phyloP scores from a whole-genome alignment of 2,329 filamentous ascomycete species.

The Cordyceps fumosorosea region DNA sequence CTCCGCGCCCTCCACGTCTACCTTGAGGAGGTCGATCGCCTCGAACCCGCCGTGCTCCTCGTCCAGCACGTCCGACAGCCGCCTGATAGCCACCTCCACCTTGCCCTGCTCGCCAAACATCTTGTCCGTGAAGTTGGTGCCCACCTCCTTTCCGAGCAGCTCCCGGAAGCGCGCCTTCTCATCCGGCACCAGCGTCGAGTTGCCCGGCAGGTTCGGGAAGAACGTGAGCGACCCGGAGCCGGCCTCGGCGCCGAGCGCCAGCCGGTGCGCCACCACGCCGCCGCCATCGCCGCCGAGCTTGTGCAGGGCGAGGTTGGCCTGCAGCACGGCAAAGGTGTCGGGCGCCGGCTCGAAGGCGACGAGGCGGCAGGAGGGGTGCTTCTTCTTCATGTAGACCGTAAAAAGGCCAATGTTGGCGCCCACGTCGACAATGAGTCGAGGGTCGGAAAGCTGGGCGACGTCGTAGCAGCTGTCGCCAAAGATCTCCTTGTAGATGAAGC shows the following conservation, averaged over 20 bases:
- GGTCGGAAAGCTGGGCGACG: constrained; percentile 10
- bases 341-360: constrained; percentile 22
- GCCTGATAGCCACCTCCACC: constrained; percentile 13
- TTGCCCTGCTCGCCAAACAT: constrained; percentile 6
- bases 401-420: constrained; percentile 24
- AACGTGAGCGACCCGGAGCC: constrained; percentile 15
- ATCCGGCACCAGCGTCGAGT: constrained; percentile 18
- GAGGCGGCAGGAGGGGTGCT: constrained; percentile 19
- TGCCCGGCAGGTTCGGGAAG: constrained; percentile 18
- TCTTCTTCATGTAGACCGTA: constrained; percentile 20
- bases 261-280: constrained; percentile 10
- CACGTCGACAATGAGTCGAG: constrained; percentile 19
- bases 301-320: constrained; percentile 18
- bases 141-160: constrained; percentile 1
- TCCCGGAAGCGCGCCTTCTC: constrained; percentile 14
- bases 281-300: constrained; percentile 9
- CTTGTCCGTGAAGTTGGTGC: constrained; percentile 11
- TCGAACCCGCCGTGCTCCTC: constrained; percentile 7
- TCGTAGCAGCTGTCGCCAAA: constrained; percentile 20
- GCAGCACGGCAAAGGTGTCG: constrained; percentile 15
- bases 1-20: constrained; percentile 23
- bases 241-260: constrained; percentile 13
- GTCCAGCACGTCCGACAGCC: constrained; percentile 18
- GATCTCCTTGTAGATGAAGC: constrained; percentile 20
- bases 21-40: constrained; percentile 22